A percentile compares a stretch with the other conserved stretches of the same genome.
Conservation (phyloP, 2,329 filamentous ascomycete genomes). For the Trichoderma afroharzianum region DNA sequence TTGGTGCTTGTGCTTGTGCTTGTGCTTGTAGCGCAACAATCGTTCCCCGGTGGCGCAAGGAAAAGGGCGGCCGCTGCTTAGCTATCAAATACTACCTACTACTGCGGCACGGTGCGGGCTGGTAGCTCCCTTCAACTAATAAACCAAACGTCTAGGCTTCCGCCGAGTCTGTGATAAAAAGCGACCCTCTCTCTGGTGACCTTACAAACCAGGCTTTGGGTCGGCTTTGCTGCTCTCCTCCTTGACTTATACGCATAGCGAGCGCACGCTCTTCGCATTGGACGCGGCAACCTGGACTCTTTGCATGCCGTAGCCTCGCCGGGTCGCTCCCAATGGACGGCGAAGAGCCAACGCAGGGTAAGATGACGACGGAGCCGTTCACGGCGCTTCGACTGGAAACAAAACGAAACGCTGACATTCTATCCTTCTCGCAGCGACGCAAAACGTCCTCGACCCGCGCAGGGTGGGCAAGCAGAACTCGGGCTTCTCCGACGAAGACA, state of each 20-base stretch:
- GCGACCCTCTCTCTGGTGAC: background rate
- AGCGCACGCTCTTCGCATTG: background rate
- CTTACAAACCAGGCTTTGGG: background rate
- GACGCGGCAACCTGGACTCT: conserved; percentile 20
- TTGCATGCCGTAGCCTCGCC: conserved; percentile 27
- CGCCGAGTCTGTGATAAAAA: background rate
- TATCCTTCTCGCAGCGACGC: conserved; percentile 18
- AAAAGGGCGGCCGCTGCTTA: background rate
- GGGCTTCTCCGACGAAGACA: conserved; percentile 75
- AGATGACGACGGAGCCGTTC: background rate
- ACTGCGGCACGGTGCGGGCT: conserved; percentile 1
- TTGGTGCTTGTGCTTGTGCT: background rate
- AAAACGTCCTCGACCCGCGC: conserved; percentile 68
- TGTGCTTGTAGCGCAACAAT: conserved; percentile 1
- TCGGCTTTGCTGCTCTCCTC: background rate
- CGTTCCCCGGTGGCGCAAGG: background rate
- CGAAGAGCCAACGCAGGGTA: conserved; percentile 44
- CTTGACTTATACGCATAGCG: background rate
- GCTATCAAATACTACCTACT: background rate
- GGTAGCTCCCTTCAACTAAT: background rate
- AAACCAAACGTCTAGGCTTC: background rate
- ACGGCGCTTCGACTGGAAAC: background rate
- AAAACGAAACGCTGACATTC: background rate
- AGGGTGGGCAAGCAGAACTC: conserved; percentile 77
- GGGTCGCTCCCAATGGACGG: conserved; percentile 41